phyloP scores from a whole-genome alignment of 202 grass and related monocot genomes.

The Bolboschoenoplectus hybrid region DNA sequence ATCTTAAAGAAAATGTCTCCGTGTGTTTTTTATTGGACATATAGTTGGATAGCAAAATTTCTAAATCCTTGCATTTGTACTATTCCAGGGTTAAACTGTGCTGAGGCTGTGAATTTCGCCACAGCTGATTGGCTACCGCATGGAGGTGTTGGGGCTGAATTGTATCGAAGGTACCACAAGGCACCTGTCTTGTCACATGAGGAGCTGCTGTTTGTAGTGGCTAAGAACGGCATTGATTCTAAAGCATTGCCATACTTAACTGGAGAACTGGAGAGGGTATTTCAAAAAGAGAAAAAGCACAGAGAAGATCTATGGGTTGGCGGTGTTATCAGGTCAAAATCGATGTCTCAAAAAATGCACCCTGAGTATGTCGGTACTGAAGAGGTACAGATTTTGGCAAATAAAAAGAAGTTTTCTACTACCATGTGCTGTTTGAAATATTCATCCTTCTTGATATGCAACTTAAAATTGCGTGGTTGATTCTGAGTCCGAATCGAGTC shows the following conservation, averaged over 20 bases:
- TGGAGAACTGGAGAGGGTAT: slow-evolving; percentile 70
- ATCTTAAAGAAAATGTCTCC: slow-evolving; percentile 18
- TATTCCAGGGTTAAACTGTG: slow-evolving; percentile 85
- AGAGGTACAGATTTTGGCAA: slow-evolving; percentile 58
- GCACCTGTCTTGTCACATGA: slow-evolving; percentile 85
- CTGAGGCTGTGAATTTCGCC: slow-evolving; percentile 97
- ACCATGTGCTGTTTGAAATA: slow-evolving; percentile 7
- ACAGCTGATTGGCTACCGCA: slow-evolving; percentile 93
- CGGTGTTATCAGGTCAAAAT: slow-evolving; percentile 71
- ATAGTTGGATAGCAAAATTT: background rate
- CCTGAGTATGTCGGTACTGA: slow-evolving; percentile 78
- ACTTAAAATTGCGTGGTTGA: background rate
- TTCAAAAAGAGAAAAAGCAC: slow-evolving; percentile 69
- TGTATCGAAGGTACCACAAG: slow-evolving; percentile 80
- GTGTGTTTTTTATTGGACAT: slow-evolving; percentile 33
- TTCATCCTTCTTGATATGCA: slow-evolving; percentile 25
- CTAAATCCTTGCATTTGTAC: slow-evolving; percentile 12
- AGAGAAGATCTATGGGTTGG: slow-evolving; percentile 77
- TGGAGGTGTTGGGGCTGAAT: slow-evolving; percentile 80
- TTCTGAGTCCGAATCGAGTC: background rate
- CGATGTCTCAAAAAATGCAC: slow-evolving; percentile 58
- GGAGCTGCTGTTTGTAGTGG: slow-evolving; percentile 76
- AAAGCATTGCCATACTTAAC: slow-evolving; percentile 67
- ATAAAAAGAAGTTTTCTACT: background rate
- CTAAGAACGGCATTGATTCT: slow-evolving; percentile 67